Percentiles rank a stretch among this genome's conserved stretches.
Evolutionary conservation across 345 rosid species (phyloP).

Genomic region (Kernera saxatilis): DNA sequence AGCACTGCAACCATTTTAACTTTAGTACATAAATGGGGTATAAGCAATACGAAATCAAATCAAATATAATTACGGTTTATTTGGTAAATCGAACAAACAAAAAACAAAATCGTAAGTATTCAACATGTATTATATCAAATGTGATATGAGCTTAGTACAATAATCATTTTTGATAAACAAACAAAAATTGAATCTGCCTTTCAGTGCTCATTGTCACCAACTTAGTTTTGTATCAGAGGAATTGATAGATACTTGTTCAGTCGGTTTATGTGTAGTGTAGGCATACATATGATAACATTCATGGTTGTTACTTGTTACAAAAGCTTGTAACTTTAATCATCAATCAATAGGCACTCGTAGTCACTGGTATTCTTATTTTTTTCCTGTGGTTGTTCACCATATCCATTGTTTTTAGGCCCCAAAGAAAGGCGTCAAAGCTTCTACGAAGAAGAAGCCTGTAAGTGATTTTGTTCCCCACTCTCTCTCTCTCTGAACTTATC

Average conservation of each 20-base stretch:
- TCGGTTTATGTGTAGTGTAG: not conserved
- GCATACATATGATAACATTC: not conserved
- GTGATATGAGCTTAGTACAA: no score
- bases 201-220: not conserved
- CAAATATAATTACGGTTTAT: no score
- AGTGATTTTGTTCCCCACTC: not conserved
- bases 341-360: not conserved
- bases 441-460: slow-evolving; percentile 23
- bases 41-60: no score
- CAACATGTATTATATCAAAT: no score
- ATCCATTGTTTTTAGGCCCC: slow-evolving; percentile 16
- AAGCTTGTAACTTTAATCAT: not conserved
- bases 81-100: no score
- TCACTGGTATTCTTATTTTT: not conserved
- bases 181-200: not conserved
- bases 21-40: no score
- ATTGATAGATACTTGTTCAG: not conserved
- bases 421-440: slow-evolving; percentile 23
- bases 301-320: not conserved
- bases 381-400: not conserved
- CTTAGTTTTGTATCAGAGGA: not conserved
- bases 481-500: not conserved
- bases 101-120: no score
- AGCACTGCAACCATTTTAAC: no score
- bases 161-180: no score